Conservation (phyloP, 768 basidiomycete species). For the Mycena capillaripes region DNA sequence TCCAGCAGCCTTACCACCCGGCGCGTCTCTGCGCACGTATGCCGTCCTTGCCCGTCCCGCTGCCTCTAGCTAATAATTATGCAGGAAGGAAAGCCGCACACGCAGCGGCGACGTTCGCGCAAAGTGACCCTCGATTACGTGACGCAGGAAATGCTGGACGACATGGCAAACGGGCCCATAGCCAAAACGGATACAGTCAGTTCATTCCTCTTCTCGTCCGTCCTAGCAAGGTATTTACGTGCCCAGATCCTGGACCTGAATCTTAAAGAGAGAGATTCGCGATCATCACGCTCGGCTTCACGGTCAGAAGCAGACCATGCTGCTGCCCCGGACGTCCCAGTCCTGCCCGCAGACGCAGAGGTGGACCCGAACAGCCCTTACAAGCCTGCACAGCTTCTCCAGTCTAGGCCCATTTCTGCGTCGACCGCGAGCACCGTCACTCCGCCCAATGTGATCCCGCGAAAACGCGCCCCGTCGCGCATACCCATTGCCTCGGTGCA, state of each 20-base stretch:
- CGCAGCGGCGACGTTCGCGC: conserved; percentile 3
- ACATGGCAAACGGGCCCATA: conserved; percentile 13
- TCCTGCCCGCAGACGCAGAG: conserved; percentile 4
- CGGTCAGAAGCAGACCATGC: conserved; percentile 22
- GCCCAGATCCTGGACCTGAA: conserved; percentile 29
- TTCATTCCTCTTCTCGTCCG: not conserved
- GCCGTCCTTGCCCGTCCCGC: not conserved
- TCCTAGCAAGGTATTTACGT: conserved; percentile 12
- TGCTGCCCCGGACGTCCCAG: conserved; percentile 4
- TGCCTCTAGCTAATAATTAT: not conserved
- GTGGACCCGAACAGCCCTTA: not conserved
- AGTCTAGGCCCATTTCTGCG: conserved; percentile 29
- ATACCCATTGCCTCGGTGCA: conserved; percentile 30
- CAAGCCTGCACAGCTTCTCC: conserved; percentile 20
- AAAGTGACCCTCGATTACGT: conserved; percentile 24
- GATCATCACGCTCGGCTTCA: conserved; percentile 31
- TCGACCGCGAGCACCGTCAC: conserved; percentile 33
- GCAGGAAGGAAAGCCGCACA: conserved; percentile 18
- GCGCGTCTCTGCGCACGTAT: conserved; percentile 11
- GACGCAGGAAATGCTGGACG: conserved; percentile 30
- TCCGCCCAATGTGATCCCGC: conserved; percentile 26
- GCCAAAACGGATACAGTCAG: conserved; percentile 19
- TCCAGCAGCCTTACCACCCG: conserved; percentile 28
- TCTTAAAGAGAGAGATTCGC: no score
- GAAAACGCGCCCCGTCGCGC: conserved; percentile 33